Base-by-base conservation (phyloP, 164 flowering plant species). In the Berberis vulgaris region DNA sequence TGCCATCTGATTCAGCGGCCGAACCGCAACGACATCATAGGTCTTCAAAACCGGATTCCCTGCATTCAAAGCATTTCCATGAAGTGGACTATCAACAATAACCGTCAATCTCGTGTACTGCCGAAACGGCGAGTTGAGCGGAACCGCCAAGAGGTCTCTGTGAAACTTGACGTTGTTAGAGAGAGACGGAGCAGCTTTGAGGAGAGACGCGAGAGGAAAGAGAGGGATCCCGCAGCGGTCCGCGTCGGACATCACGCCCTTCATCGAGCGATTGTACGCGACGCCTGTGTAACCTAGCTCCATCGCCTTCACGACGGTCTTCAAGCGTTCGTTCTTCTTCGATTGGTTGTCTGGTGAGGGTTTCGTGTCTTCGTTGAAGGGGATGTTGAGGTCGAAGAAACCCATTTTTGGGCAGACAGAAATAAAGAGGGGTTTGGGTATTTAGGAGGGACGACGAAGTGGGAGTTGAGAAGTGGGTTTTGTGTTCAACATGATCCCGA, bases 61-160 rank as follows among this genome's bases (percentile, higher is more conserved):
- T 4, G 87, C 73, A 66, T 88, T 91, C 41, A 94, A 82, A 3
- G 80, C 78, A 41, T 72, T 69, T 9, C 77, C 81, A 54, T 87
- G 93, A 12, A 81, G 49, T 0, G 72, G 41, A 50, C 45, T 74
- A 9, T 83, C 89, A 9, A 83, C 85, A 12, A 60, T n/a, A 49
- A 94, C 85, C 0, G 96, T 94, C 66, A 94, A 71, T 5, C 98
- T 86, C 7, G 86, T 86, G 78, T 91, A 94, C 85, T 94, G 98
- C 6, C 96, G 88, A 67, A 94, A 94, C 1, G 98, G 84, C 3
- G 88, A 44, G 47, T 77, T 12, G 41, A 62, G 65, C 0, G 93
- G 78, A 57, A 85, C 78, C 0, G 78, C 73, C 42, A 91, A 81
- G 8, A 89, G 77, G 13, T 77, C 72, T 45, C 98, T 82, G 73